Evolutionary conservation across 495 filamentous ascomycete species (phyloP), one percentile per base, ranked within the genome.

Genomic region (Aspergillus coremiiformis): DNA sequence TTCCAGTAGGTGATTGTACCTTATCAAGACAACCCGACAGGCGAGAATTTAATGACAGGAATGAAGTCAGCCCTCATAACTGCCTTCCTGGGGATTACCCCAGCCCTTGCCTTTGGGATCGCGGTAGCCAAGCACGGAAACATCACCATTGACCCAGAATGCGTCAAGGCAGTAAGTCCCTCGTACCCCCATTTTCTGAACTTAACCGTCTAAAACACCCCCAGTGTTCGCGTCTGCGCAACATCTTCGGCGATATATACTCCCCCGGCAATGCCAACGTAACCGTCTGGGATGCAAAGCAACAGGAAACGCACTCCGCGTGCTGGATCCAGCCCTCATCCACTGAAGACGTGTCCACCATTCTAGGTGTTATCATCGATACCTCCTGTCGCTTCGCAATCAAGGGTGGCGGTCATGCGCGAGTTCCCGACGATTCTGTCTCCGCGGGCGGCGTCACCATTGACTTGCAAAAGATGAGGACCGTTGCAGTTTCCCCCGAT

Each of bases 391-490:
- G 37, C 3, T 75, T 78, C 42, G 74, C 74, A 8, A 58, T 76
- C 15, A 65, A 68, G 39, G 59, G 63, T n/a, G 72, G 73, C 44
- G 74, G 74, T 0, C 67, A 77, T 50, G 49, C 61, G 32, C 44
- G 24, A 10, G 39, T 50, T 23, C 15, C 54, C 9, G 57, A 55
- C 46, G 51, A 53, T 15, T 60, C 62, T n/a, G 56, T 50, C 44
- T 52, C 55, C 14, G 29, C 51, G 9, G 52, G 58, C 55, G 23
- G 77, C 0, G 65, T 78, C 5, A 66, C 75, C 9, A 74, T 80
- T 48, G 77, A 78, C 26, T 66, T 78, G 14, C 58, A 63, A 37
- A 57, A 51, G 0, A 57, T 82, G 23, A 71, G 74, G 45, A 52
- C 66, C 44, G 56, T 77, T 56, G 65, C 17, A 30, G 50, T 42